A percentile compares a stretch with the other conserved stretches of the same genome.
These are phyloP conservation scores for Petasospora rhodanensis DNA, from an alignment of 1,139 yeast species.

Conservation along the genomic window DNA sequence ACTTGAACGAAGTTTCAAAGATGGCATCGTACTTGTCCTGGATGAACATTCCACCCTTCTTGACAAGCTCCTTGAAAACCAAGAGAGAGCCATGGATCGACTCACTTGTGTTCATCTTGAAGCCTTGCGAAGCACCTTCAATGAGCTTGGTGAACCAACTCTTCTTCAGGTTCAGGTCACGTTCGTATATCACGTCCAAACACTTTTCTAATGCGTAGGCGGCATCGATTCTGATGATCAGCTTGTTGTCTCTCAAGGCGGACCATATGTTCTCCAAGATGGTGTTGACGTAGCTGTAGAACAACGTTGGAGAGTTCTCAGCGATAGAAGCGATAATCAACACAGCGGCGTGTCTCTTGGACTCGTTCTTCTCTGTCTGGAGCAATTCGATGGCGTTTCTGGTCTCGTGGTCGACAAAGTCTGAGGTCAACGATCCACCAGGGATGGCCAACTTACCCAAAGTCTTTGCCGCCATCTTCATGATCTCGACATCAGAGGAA, in stretches of 20 bases:
- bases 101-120: constrained; percentile 51
- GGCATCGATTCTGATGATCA: constrained; percentile 74
- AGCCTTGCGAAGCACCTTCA: constrained; percentile 53
- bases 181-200: constrained; percentile 67
- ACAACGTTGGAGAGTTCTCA: constrained; percentile 77
- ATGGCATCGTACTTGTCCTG: constrained; percentile 71
- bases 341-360: constrained; percentile 86
- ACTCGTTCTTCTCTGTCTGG: constrained; percentile 76
- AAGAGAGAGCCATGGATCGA: constrained; percentile 81
- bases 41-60: constrained; percentile 60
- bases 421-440: constrained; percentile 85
- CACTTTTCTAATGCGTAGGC: constrained; percentile 79
- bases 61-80: constrained; percentile 76
- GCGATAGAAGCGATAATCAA: constrained; percentile 81
- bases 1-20: constrained; percentile 68
- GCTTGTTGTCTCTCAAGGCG: constrained; percentile 75
- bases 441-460: constrained; percentile 86
- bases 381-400: constrained; percentile 89
- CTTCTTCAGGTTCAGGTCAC: constrained; percentile 68
- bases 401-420: constrained; percentile 89
- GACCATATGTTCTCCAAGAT: constrained; percentile 83
- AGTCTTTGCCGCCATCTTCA: constrained; percentile 82
- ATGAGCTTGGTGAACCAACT: constrained; percentile 73
- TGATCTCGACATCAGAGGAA: constrained; percentile 76
- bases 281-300: constrained; percentile 73